phyloP scores from a whole-genome alignment of 768 basidiomycete genomes.

The Lactarius vividus region DNA sequence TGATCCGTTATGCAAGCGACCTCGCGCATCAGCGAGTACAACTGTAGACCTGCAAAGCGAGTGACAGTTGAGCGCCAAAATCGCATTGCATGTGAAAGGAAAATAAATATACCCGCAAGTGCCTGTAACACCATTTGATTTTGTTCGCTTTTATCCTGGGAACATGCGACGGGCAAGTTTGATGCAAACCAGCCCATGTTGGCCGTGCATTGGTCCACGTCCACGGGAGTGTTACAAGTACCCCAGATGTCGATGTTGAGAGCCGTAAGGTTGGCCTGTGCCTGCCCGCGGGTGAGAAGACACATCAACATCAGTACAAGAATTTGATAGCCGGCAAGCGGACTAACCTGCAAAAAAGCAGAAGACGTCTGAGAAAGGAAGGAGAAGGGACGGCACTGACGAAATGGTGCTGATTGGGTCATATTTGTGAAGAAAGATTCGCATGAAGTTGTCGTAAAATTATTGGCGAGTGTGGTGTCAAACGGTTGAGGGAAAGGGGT shows the following conservation, averaged over 20 bases:
- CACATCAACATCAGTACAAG: slow-evolving; percentile 19
- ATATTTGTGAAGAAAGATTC: slow-evolving; percentile 74
- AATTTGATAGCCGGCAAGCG: slow-evolving; percentile 22
- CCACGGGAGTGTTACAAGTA: slow-evolving; percentile 64
- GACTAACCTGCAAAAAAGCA: slow-evolving; percentile 50
- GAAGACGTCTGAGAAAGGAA: slow-evolving; percentile 55
- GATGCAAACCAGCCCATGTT: slow-evolving; percentile 68
- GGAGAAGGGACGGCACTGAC: slow-evolving; percentile 76
- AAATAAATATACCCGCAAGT: slow-evolving; percentile 47
- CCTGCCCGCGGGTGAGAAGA: slow-evolving; percentile 42
- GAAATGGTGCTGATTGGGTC: slow-evolving; percentile 57
- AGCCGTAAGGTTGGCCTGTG: slow-evolving; percentile 56
- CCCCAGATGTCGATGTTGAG: slow-evolving; percentile 75
- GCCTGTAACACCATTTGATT: slow-evolving; percentile 55
- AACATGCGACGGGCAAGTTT: slow-evolving; percentile 49
- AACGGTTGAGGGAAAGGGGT: slow-evolving; percentile 78
- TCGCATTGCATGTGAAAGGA: not conserved
- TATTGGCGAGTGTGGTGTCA: slow-evolving; percentile 57
- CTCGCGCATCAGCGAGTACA: slow-evolving; percentile 60
- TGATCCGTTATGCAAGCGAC: slow-evolving; percentile 61
- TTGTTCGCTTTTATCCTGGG: slow-evolving; percentile 49
- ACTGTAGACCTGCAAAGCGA: slow-evolving; percentile 48
- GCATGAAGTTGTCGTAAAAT: slow-evolving; percentile 66
- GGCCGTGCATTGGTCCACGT: slow-evolving; percentile 49
- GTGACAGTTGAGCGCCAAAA: not conserved